Evolutionary conservation across 495 filamentous ascomycete genomes (phyloP), one percentile per base, ranked within the genome.

Genomic region (Glutinoglossum americanum): DNA sequence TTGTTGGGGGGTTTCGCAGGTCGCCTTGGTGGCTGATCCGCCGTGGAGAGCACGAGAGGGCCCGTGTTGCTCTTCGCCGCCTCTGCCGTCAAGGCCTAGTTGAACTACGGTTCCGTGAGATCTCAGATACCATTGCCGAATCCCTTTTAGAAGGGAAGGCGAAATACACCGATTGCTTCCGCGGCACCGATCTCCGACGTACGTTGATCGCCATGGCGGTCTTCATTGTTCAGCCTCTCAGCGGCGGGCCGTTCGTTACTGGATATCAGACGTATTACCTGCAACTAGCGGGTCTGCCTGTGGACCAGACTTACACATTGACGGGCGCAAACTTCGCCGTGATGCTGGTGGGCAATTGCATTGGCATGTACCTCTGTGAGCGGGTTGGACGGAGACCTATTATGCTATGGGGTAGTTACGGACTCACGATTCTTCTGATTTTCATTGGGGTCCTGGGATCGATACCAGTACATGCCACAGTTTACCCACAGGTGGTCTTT

Each of bases 171-270:
- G 74, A 77, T 57, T 71, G 73, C 33, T 72, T 73, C 59, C 60
- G 61, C 13, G 73, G 73, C 27, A 65, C 66, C 7, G 69, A 76
- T 48, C 63, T 64, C 6, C 67, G 71, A 1, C 67, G 75, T 15
- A 78, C 76, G 3, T 58, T 71, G 55, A 74, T 78, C 51, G 65
- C 71, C 19, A 73, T 74, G 56, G 70, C 66, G 49, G 68, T 72
- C 47, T 76, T 73, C 62, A 63, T 69, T 63, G 69, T 72, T 25
- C 54, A 55, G 28, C 54, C 67, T 44, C 55, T 71, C 23, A 63
- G 64, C 8, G 68, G 70, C 0, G 68, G 62, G 35, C 57, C 59
- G 48, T 65, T 67, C 37, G 64, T 68, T n/a, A 13, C 59, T 66
- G 21, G 44, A 39, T 45, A 59, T 32, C 41, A 69, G 59, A 61